Percentiles rank a stretch among this genome's conserved stretches.
Evolutionary conservation across 164 flowering plant genomes (phyloP).

Genomic region (Magnolia kwangsiensis): DNA sequence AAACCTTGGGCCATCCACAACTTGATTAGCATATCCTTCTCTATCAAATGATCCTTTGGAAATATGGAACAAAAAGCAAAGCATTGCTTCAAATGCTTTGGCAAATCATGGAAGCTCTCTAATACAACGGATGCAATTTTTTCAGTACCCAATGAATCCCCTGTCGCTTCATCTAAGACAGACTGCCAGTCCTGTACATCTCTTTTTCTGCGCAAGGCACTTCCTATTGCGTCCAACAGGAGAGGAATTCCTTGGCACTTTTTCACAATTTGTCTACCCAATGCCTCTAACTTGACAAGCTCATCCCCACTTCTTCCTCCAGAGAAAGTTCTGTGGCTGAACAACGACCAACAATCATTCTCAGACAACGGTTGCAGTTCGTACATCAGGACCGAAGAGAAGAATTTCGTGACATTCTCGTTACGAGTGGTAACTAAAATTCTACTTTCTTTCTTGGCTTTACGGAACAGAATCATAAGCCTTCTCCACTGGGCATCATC

Average conservation of each 20-base stretch:
- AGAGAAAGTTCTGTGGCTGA: conserved; percentile 6
- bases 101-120: neutral
- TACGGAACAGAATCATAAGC: neutral
- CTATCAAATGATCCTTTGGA: neutral
- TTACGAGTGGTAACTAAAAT: conserved; percentile 11
- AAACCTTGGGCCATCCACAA: conserved; percentile 7
- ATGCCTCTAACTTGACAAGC: neutral
- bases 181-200: conserved; percentile 11
- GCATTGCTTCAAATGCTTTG: conserved; percentile 5
- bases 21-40: neutral
- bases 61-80: conserved; percentile 1
- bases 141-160: neutral
- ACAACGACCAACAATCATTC: conserved; percentile 10
- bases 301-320: neutral
- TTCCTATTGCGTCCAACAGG: neutral
- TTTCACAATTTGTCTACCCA: conserved; percentile 5
- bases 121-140: neutral
- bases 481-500: neutral
- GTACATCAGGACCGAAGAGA: neutral
- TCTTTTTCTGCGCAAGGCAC: neutral
- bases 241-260: conserved; percentile 18
- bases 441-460: neutral
- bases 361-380: neutral
- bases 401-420: neutral
- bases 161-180: neutral